phyloP scores from a whole-genome alignment of 768 basidiomycete genomes.

The Hortiboletus flavorubellus region DNA sequence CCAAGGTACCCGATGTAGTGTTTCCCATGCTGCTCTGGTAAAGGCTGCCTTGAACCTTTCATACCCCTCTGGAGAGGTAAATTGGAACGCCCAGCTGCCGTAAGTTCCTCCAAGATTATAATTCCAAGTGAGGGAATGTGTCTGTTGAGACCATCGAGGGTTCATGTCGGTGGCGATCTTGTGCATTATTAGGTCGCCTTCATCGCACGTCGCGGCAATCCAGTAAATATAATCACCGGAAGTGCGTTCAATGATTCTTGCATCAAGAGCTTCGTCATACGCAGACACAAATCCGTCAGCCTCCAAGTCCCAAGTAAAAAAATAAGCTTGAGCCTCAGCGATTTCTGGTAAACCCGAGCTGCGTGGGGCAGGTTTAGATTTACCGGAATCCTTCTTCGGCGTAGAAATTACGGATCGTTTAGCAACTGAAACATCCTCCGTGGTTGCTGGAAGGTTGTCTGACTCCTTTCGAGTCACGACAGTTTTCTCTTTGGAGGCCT shows the following conservation, averaged over 20 bases:
- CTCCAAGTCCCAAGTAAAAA: constrained; percentile 62
- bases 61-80: constrained; percentile 55
- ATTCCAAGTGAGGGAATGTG: constrained; percentile 87
- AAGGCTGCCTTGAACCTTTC: constrained; percentile 58
- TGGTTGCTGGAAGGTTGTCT: constrained; percentile 1
- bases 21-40: constrained; percentile 77
- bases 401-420: constrained; percentile 12
- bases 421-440: constrained; percentile 1
- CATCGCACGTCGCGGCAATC: constrained; percentile 51
- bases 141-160: constrained; percentile 58
- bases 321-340: constrained; percentile 45
- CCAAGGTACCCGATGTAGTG: constrained; percentile 68
- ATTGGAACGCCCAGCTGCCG: constrained; percentile 83
- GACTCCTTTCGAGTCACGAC: constrained; percentile 4
- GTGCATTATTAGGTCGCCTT: constrained; percentile 56
- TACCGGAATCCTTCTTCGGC: constrained; percentile 12
- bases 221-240: constrained; percentile 52
- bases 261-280: constrained; percentile 51
- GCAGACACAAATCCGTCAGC: constrained; percentile 42
- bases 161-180: constrained; percentile 67
- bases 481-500: constrained; percentile 15
- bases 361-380: constrained; percentile 17
- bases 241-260: constrained; percentile 48
- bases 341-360: constrained; percentile 24
- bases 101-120: constrained; percentile 54